phyloP scores from a whole-genome alignment of 352 stramenopile genomes.

The Phytophthora pluvialis region DNA sequence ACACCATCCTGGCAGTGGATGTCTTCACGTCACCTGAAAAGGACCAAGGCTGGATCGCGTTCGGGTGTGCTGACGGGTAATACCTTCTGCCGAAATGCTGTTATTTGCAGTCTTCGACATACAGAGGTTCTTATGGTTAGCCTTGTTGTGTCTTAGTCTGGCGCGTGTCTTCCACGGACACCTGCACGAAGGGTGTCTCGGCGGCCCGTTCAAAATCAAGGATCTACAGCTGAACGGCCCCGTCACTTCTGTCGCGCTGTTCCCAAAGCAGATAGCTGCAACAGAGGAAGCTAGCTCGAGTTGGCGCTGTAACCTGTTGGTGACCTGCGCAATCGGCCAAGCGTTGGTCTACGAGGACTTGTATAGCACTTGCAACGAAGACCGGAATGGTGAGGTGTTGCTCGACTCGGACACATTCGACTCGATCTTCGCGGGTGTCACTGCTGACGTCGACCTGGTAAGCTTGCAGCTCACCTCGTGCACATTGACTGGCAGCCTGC shows the following conservation, averaged over 20 bases:
- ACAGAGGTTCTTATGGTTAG: slow-evolving; percentile 3
- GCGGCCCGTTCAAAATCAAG: slow-evolving; percentile 54
- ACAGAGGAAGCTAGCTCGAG: not conserved
- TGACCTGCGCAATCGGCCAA: slow-evolving; percentile 67
- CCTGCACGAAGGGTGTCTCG: slow-evolving; percentile 37
- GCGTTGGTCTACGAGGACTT: slow-evolving; percentile 65
- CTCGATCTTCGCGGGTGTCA: slow-evolving; percentile 61
- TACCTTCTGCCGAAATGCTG: not conserved
- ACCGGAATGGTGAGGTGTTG: slow-evolving; percentile 38
- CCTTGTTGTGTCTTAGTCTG: slow-evolving; percentile 32
- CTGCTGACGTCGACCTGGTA: slow-evolving; percentile 73
- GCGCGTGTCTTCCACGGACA: slow-evolving; percentile 58
- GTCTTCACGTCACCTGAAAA: slow-evolving; percentile 26
- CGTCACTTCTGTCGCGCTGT: slow-evolving; percentile 68
- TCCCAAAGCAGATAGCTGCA: slow-evolving; percentile 24
- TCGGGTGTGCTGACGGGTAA: slow-evolving; percentile 79
- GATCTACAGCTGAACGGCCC: slow-evolving; percentile 66
- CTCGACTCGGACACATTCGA: slow-evolving; percentile 63
- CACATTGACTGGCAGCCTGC: not conserved
- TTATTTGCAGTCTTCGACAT: not conserved
- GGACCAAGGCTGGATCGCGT: slow-evolving; percentile 53
- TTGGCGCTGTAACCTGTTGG: slow-evolving; percentile 61
- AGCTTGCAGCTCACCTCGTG: slow-evolving; percentile 1
- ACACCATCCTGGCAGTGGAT: slow-evolving; percentile 64
- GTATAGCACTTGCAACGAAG: slow-evolving; percentile 30